phyloP scores from a whole-genome alignment of 2,329 filamentous ascomycete species.

The Paracamarosporium sp. region DNA sequence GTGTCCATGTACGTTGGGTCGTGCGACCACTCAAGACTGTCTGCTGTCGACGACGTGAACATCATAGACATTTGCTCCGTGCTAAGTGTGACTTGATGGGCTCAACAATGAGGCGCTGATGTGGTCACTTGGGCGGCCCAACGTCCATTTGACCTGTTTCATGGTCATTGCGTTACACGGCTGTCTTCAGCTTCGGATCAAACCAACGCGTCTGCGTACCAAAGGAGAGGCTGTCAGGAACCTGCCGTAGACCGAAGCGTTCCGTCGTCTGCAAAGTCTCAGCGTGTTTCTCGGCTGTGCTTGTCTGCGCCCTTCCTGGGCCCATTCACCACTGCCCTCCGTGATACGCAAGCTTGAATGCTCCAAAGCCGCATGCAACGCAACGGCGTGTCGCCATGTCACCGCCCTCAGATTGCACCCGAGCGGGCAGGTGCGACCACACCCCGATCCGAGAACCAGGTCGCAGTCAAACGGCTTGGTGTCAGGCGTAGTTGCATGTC shows the following conservation, averaged over 20 bases:
- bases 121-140: slow-evolving; percentile 2
- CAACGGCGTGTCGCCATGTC: slow-evolving; percentile 31
- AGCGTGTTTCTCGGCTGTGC: slow-evolving; percentile 13
- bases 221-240: slow-evolving; percentile 3
- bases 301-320: background rate
- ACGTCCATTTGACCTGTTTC: slow-evolving; percentile 6
- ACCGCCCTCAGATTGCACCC: slow-evolving; percentile 19
- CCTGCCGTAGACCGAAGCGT: slow-evolving; percentile 5
- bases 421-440: slow-evolving; percentile 34
- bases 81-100: background rate
- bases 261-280: background rate
- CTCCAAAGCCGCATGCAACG: slow-evolving; percentile 16
- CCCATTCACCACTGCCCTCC: slow-evolving; percentile 1
- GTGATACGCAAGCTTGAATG: slow-evolving; percentile 7
- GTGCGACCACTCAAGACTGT: slow-evolving; percentile 8
- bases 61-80: background rate
- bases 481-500: slow-evolving; percentile 40
- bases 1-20: slow-evolving; percentile 6
- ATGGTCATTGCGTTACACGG: slow-evolving; percentile 32
- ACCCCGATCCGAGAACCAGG: slow-evolving; percentile 42
- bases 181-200: slow-evolving; percentile 5
- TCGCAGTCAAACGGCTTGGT: slow-evolving; percentile 38
- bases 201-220: background rate
- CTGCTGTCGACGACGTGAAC: background rate
- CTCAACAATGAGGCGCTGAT: background rate